Percentiles rank a stretch among this genome's conserved stretches.
Evolutionary conservation across 2,329 filamentous ascomycete species (phyloP).

Genomic region (Ophiognomonia clavigignenti-juglandacearum): DNA sequence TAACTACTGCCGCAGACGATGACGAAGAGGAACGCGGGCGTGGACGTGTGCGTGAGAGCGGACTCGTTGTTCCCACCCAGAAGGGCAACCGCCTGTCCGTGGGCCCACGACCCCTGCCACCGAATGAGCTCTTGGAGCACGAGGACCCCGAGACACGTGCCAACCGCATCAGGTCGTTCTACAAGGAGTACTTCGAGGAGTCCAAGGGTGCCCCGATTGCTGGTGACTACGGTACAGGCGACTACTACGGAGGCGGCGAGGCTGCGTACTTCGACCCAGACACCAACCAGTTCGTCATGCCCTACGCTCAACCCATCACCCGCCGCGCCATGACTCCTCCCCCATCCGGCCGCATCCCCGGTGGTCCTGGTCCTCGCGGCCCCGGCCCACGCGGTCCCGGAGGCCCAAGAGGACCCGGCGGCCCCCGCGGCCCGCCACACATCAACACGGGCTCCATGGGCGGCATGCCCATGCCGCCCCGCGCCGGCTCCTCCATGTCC

Average conservation of each 20-base stretch:
- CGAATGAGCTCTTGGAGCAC: conserved; percentile 69
- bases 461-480: conserved; percentile 30
- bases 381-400: conserved; percentile 20
- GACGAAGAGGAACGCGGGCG: conserved; percentile 26
- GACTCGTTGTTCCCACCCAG: conserved; percentile 50
- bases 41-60: conserved; percentile 29
- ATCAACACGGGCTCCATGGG: conserved; percentile 44
- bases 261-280: conserved; percentile 64
- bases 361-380: conserved; percentile 28
- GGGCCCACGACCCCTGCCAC: conserved; percentile 79
- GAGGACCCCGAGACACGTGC: conserved; percentile 93
- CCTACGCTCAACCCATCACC: conserved; percentile 78
- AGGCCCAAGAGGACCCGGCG: conserved; percentile 15
- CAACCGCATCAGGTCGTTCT: conserved; percentile 96
- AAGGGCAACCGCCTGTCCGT: conserved; percentile 59
- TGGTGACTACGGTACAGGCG: conserved; percentile 49
- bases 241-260: conserved; percentile 64
- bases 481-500: conserved; percentile 38
- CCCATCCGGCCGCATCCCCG: conserved; percentile 50
- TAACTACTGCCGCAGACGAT: conserved; percentile 16
- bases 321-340: conserved; percentile 96
- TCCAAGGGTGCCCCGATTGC: conserved; percentile 40
- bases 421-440: conserved; percentile 24
- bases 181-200: conserved; percentile 99
- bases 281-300: conserved; percentile 68